phyloP scores from a whole-genome alignment of 148 eudicot genomes.

The Vaccinium corymbosum region DNA sequence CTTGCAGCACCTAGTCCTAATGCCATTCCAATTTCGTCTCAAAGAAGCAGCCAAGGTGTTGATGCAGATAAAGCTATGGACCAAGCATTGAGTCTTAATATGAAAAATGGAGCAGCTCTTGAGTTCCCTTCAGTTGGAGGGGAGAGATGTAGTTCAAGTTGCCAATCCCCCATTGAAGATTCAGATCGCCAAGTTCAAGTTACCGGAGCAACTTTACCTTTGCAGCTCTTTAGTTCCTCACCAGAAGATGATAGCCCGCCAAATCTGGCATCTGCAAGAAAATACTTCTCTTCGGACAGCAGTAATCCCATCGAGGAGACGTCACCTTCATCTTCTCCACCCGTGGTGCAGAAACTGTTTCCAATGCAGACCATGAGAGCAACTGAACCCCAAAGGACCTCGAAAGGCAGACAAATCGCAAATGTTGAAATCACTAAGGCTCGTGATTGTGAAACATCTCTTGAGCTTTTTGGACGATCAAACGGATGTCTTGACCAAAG shows the following conservation, averaged over 20 bases:
- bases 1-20: constrained; percentile 35
- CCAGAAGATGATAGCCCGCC: constrained; percentile 54
- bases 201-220: constrained; percentile 35
- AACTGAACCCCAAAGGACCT: constrained; percentile 22
- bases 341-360: constrained; percentile 42
- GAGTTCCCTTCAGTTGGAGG: constrained; percentile 39
- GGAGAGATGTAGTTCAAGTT: constrained; percentile 64
- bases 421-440: constrained; percentile 20
- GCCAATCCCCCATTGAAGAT: constrained; percentile 62
- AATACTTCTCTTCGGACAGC: constrained; percentile 69
- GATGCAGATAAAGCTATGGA: constrained; percentile 31
- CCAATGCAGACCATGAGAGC: constrained; percentile 37
- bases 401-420: constrained; percentile 19
- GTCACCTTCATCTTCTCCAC: constrained; percentile 50
- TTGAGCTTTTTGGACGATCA: constrained; percentile 40
- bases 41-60: constrained; percentile 31
- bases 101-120: constrained; percentile 21
- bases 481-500: constrained; percentile 19
- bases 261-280: constrained; percentile 40
- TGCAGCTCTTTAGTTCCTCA: constrained; percentile 69
- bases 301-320: constrained; percentile 63
- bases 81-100: constrained; percentile 23
- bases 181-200: constrained; percentile 58
- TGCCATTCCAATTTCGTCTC: constrained; percentile 28
- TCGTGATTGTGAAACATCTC: constrained; percentile 26